Evolutionary conservation across 345 rosid genomes (phyloP).

Genomic region (Reutealis trisperma): DNA sequence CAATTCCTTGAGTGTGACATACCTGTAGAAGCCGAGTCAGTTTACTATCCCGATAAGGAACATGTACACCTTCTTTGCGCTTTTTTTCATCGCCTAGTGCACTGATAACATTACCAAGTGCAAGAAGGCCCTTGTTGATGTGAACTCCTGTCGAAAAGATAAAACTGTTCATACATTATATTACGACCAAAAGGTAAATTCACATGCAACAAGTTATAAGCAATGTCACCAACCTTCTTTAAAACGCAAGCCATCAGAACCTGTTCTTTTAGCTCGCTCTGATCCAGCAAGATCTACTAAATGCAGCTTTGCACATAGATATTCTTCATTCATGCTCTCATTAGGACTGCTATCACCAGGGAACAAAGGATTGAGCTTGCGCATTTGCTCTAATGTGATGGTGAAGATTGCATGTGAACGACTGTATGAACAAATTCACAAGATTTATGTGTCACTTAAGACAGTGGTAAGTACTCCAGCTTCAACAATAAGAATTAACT

Average conservation of each 20-base stretch:
- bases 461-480: background rate
- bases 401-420: slow-evolving; percentile 99
- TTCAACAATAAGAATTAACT: slow-evolving; percentile 4
- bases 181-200: slow-evolving; percentile 19
- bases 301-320: slow-evolving; percentile 96
- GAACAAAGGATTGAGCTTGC: slow-evolving; percentile 58
- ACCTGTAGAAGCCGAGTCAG: slow-evolving; percentile 98
- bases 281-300: slow-evolving; percentile 99
- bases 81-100: slow-evolving; percentile 99
- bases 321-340: slow-evolving; percentile 79
- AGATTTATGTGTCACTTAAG: slow-evolving; percentile 12
- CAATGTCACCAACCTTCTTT: slow-evolving; percentile 74
- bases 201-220: slow-evolving; percentile 2
- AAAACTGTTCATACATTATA: slow-evolving; percentile 23
- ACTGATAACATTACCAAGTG: slow-evolving; percentile 98
- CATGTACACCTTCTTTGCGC: slow-evolving; percentile 90
- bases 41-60: slow-evolving; percentile 98
- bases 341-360: slow-evolving; percentile 52
- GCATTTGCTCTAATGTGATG: slow-evolving; percentile 95
- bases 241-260: slow-evolving; percentile 94
- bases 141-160: slow-evolving; percentile 71
- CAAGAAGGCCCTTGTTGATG: slow-evolving; percentile 96
- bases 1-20: background rate
- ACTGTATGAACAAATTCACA: slow-evolving; percentile 47
- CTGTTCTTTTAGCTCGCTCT: slow-evolving; percentile 96